Evolutionary conservation across 768 basidiomycete genomes (phyloP).

Genomic region (Macrolepiota albuminosa): DNA sequence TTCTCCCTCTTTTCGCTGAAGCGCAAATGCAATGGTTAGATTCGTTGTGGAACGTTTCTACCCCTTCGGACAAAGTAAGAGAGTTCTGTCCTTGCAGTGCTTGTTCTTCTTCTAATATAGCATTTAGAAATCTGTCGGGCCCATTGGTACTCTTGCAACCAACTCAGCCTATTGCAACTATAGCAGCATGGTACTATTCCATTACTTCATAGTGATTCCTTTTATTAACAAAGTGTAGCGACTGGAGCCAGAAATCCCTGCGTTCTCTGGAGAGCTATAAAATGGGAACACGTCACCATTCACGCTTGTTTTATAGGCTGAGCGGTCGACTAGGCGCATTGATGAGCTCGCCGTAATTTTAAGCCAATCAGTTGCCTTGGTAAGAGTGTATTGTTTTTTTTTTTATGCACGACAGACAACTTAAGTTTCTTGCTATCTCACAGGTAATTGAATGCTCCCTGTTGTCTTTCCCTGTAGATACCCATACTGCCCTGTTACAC

Average conservation of each 20-base stretch:
- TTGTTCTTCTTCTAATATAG: not conserved
- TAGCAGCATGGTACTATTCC: constrained; percentile 37
- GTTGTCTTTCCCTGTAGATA: constrained; percentile 29
- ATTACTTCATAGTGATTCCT: constrained; percentile 4
- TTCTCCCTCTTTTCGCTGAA: constrained; percentile 25
- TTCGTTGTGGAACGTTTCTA: constrained; percentile 37
- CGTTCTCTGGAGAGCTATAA: constrained; percentile 34
- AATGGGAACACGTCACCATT: constrained; percentile 31
- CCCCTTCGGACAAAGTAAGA: constrained; percentile 19
- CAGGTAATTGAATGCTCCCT: constrained; percentile 44
- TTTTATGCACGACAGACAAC: not conserved
- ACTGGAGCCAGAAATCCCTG: constrained; percentile 35
- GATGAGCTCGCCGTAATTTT: constrained; percentile 38
- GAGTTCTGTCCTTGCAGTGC: not conserved
- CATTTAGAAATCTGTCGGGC: constrained; percentile 10
- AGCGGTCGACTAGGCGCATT: constrained; percentile 30
- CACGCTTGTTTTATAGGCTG: constrained; percentile 36
- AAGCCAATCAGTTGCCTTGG: constrained; percentile 36
- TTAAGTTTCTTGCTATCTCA: not conserved
- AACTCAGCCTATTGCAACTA: constrained; percentile 29
- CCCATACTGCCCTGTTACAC: constrained; percentile 13
- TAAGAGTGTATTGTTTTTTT: constrained; percentile 22
- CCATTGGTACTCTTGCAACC: constrained; percentile 44
- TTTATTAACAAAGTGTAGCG: constrained; percentile 25
- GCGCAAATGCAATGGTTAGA: constrained; percentile 47